phyloP scores from a whole-genome alignment of 108 stramenopile genomes.

The Hondaea fermentalgiana region DNA sequence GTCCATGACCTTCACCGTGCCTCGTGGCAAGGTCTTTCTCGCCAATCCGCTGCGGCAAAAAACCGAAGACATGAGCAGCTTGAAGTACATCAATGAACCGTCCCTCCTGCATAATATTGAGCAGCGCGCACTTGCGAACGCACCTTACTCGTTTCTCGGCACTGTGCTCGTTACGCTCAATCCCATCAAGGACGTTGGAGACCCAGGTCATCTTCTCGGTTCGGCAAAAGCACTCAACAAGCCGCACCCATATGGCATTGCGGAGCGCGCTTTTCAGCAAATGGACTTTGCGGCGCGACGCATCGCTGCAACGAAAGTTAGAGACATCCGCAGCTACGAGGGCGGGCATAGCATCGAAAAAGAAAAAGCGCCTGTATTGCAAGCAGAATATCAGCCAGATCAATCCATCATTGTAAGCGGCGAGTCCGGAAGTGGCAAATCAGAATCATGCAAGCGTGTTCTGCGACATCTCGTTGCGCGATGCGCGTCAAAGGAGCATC shows the following conservation, averaged over 20 bases:
- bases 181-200: conserved; percentile 26
- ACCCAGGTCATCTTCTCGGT: not conserved
- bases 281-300: not conserved
- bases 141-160: conserved; percentile 32
- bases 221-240: not conserved
- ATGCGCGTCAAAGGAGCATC: not conserved
- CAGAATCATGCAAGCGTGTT: conserved; percentile 19
- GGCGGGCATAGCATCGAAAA: not conserved
- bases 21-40: not conserved
- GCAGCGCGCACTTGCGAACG: not conserved
- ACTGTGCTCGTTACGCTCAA: conserved; percentile 39
- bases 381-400: not conserved
- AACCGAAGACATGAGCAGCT: not conserved
- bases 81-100: not conserved
- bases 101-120: not conserved
- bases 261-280: not conserved
- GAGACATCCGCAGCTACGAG: not conserved
- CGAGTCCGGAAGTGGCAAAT: conserved; percentile 27
- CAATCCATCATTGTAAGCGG: conserved; percentile 24
- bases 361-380: not conserved
- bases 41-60: not conserved
- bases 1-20: not conserved
- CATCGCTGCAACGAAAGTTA: not conserved
- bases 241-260: not conserved
- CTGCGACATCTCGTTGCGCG: conserved; percentile 11